These are phyloP conservation scores for Annulohypoxylon moriforme DNA, from an alignment of 495 filamentous ascomycete species.

Conservation along the genomic window DNA sequence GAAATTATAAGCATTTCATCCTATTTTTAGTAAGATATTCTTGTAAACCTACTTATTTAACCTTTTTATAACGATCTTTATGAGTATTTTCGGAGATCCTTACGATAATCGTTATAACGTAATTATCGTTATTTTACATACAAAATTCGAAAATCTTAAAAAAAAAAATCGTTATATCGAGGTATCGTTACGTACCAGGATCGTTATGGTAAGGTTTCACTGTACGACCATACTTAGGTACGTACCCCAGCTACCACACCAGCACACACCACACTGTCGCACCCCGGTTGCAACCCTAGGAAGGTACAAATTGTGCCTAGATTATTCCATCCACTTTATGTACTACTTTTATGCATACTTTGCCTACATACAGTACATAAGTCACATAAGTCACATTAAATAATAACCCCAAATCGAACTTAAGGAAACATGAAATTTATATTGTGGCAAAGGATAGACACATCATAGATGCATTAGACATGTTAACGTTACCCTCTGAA, in stretches of 20 bases:
- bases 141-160: too few species aligned
- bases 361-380: neutral
- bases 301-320: conserved; percentile 7
- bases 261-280: neutral
- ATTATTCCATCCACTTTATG: conserved; percentile 11
- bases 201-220: too few species aligned
- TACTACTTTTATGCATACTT: neutral
- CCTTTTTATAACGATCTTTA: too few species aligned
- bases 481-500: neutral
- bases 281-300: neutral
- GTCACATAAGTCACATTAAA: conserved; percentile 6
- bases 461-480: conserved; percentile 18
- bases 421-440: conserved; percentile 6
- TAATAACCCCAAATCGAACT: neutral
- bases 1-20: too few species aligned
- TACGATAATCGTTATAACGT: too few species aligned
- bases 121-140: too few species aligned
- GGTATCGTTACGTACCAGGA: too few species aligned
- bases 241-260: neutral
- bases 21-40: too few species aligned
- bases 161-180: too few species aligned
- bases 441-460: conserved; percentile 13
- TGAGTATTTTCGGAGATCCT: too few species aligned
- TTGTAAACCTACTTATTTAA: too few species aligned
- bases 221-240: neutral